Evolutionary conservation across 257 asterid genomes (phyloP).

Genomic region (Nicotiana knightiana): DNA sequence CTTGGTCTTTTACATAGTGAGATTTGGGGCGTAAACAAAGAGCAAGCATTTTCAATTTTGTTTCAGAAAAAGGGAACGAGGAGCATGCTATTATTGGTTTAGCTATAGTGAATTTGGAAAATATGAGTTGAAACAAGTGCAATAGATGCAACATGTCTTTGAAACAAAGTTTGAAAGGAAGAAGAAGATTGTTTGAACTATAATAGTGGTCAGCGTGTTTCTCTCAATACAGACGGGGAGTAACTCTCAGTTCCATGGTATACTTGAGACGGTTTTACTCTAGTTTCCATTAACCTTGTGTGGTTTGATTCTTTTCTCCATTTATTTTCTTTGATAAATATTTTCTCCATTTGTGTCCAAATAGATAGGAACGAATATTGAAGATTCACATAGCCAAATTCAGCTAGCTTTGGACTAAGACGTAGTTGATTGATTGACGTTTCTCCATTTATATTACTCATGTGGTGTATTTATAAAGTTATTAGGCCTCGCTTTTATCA

Average conservation of each 20-base stretch:
- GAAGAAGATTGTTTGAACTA: neutral
- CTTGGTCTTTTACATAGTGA: neutral
- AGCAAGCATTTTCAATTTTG: neutral
- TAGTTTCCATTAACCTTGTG: neutral
- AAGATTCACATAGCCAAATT: neutral
- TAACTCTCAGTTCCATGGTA: neutral
- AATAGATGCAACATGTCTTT: neutral
- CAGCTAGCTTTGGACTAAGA: neutral
- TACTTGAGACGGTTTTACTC: neutral
- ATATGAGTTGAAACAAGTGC: slow-evolving; percentile 1
- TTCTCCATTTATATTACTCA: slow-evolving; percentile 7
- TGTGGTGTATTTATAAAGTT: slow-evolving; percentile 25
- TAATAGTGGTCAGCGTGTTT: neutral
- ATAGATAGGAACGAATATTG: neutral
- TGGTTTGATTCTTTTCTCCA: neutral
- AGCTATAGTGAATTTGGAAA: neutral
- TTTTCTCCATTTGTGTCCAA: neutral
- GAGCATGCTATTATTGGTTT: neutral
- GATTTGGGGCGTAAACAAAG: neutral
- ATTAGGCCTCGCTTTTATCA: slow-evolving; percentile 23
- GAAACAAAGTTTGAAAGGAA: neutral
- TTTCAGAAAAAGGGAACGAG: neutral
- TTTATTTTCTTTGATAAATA: neutral
- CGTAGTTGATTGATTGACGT: neutral
- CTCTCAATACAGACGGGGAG: neutral